Base-by-base conservation (phyloP, 495 filamentous ascomycete species). In the Platismatia glauca region DNA sequence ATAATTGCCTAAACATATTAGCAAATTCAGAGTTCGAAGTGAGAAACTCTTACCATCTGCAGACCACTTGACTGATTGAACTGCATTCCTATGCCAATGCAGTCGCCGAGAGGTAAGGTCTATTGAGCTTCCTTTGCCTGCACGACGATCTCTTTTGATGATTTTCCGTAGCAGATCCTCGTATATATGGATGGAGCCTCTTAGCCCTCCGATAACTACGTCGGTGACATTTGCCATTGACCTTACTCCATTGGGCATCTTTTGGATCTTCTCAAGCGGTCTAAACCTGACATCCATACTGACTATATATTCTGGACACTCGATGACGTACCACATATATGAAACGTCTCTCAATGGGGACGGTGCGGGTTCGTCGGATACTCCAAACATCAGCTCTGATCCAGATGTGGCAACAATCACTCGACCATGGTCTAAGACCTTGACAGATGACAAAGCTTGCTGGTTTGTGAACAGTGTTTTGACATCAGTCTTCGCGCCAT, bases 21-120 rank as follows among this genome's bases (percentile, higher is more conserved):
- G 67, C 53, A 59, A 12, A 15, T 29, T 57, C 20, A 41, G 1
- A 44, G 59, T 24, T 6, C 48, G 62, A 20, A 60, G 46, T 43
- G 22, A 31, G 12, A 35, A 63, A 37, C 57, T 72, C 84, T 67
- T 82, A 94, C 94, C 95, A 80, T 97, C 93, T 68, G 75, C 78
- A 29, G 93, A 95, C 87, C 89, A 97, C 71, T 91, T 92, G 46
- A 95, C 78, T 12, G 88, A 80, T 67, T 82, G 83, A 4, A 95
- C 92, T 33, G 84, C 81, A 60, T 85, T 84, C 68, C 95, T 82
- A 73, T 99, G 94, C 94, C 94, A 99, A 70, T 97, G 95, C 33
- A 93, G 75, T 33, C 74, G 73, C n/a, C 76, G 72, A n/a, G 75
- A 31, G 67, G 59, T 58, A 61, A 64, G 60, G 66, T 75, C 67